phyloP scores from a whole-genome alignment of 495 filamentous ascomycete species.

The Aspergillus panamensis region DNA sequence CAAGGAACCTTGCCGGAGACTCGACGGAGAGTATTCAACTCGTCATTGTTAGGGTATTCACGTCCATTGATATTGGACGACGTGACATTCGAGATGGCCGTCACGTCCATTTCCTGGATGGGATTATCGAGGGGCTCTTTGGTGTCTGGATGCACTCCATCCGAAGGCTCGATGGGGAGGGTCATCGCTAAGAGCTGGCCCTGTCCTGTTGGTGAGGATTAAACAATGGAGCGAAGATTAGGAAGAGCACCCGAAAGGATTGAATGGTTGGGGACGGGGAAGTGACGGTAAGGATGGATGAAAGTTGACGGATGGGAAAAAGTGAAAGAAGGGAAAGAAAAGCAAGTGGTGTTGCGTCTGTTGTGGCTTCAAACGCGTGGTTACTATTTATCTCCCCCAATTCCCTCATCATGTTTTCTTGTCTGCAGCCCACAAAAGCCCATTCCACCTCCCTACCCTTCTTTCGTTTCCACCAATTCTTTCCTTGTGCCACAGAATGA shows the following conservation, averaged over 20 bases:
- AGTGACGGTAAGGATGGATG: neutral
- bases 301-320: neutral
- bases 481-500: neutral
- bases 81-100: neutral
- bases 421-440: neutral
- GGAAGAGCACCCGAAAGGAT: neutral
- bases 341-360: neutral
- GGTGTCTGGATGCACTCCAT: neutral
- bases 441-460: neutral
- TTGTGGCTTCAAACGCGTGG: neutral
- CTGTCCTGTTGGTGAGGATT: neutral
- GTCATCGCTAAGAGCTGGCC: neutral
- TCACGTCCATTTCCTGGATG: conserved; percentile 1
- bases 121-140: neutral
- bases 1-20: conserved; percentile 62
- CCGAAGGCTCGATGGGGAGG: neutral
- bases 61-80: neutral
- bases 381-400: neutral
- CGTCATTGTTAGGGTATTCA: conserved; percentile 52
- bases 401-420: neutral
- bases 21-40: conserved; percentile 58
- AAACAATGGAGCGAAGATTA: neutral
- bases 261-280: neutral
- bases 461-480: neutral
- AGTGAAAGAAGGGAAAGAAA: neutral